Conservation (phyloP, 352 stramenopile species). For the Pythium coloratum region DNA sequence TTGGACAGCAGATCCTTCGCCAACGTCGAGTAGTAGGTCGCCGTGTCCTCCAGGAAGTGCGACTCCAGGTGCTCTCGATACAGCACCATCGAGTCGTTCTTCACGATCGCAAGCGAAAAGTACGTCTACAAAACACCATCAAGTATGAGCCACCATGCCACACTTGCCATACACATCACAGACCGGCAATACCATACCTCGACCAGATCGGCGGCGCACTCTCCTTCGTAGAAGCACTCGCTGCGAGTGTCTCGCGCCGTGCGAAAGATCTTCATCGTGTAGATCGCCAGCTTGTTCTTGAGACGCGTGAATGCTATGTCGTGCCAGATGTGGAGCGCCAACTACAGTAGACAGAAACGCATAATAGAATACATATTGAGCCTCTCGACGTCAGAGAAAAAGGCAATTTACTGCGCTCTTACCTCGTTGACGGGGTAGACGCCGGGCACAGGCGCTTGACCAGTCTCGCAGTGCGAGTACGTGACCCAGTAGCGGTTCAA, state of each 20-base stretch:
- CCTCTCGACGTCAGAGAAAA: no score
- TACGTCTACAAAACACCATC: slow-evolving; percentile 55
- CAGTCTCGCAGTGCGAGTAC: slow-evolving; percentile 84
- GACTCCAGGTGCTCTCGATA: slow-evolving; percentile 79
- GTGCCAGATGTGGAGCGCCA: slow-evolving; percentile 84
- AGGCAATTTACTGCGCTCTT: background rate
- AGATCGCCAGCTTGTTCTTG: slow-evolving; percentile 64
- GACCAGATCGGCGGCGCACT: slow-evolving; percentile 65
- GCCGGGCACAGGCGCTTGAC: slow-evolving; percentile 76
- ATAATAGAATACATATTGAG: background rate
- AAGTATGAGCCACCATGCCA: background rate
- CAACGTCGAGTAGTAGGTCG: slow-evolving; percentile 64
- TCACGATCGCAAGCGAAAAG: slow-evolving; percentile 68
- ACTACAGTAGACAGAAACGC: slow-evolving; percentile 30
- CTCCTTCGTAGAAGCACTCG: slow-evolving; percentile 72
- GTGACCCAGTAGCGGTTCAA: slow-evolving; percentile 89
- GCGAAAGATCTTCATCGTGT: slow-evolving; percentile 71
- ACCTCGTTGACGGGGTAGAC: slow-evolving; percentile 85
- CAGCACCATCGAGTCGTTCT: slow-evolving; percentile 78
- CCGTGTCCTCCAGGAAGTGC: slow-evolving; percentile 75
- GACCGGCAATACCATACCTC: slow-evolving; percentile 39
- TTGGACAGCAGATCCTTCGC: slow-evolving; percentile 62
- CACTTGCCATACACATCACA: background rate
- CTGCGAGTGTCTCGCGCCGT: slow-evolving; percentile 44
- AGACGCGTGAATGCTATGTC: slow-evolving; percentile 74